Conservation (phyloP, 495 filamentous ascomycete genomes). For the Talaromyces trachyspermus region DNA sequence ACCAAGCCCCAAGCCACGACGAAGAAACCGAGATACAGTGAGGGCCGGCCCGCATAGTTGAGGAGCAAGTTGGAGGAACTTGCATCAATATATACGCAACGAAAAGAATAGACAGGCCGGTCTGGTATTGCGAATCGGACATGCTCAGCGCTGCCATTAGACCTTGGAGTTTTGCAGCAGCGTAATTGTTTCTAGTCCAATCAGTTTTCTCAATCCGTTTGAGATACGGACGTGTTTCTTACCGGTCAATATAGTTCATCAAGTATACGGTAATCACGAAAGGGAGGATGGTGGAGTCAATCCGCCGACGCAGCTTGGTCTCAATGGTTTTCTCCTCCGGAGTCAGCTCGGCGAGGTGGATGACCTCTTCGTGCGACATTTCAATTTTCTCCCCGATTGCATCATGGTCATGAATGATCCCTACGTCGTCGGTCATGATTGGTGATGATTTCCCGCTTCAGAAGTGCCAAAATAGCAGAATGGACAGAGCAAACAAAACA, state of each 20-base stretch:
- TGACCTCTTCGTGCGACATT: constrained; percentile 35
- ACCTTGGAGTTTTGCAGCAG: constrained; percentile 49
- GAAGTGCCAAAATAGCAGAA: too few relatives aligned
- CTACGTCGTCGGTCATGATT: constrained; percentile 15
- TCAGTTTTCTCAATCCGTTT: not conserved
- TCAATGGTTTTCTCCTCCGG: constrained; percentile 39
- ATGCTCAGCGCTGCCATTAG: constrained; percentile 38
- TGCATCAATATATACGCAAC: constrained; percentile 48
- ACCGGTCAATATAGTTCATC: constrained; percentile 52
- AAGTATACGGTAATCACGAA: constrained; percentile 49
- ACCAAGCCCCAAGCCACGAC: constrained; percentile 47
- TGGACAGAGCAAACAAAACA: too few relatives aligned
- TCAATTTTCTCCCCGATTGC: constrained; percentile 33
- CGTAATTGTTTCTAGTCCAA: constrained; percentile 43
- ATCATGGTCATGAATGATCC: constrained; percentile 28
- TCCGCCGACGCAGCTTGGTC: constrained; percentile 38
- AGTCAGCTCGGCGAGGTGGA: constrained; percentile 31
- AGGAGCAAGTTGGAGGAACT: constrained; percentile 54
- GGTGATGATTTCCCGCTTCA: not conserved
- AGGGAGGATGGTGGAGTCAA: constrained; percentile 49
- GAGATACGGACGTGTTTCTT: constrained; percentile 7
- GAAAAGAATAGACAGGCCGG: constrained; percentile 44
- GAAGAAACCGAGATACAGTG: constrained; percentile 42
- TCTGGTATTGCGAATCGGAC: constrained; percentile 35
- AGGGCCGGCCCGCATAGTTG: constrained; percentile 48